phyloP scores from a whole-genome alignment of 495 filamentous ascomycete genomes.

The Neurospora sublineolata region DNA sequence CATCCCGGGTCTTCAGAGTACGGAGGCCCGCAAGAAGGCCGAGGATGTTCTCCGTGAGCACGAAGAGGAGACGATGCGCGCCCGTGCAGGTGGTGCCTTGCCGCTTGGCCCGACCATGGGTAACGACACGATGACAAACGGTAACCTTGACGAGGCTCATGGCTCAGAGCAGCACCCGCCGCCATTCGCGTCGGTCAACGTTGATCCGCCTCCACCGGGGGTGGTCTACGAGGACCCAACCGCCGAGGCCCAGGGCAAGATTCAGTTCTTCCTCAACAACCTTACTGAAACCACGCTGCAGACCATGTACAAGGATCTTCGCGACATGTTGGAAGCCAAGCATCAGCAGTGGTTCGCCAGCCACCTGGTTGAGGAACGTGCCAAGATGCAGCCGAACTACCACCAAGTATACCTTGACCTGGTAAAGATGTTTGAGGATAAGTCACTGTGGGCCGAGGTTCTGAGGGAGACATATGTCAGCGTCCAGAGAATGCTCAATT shows the following conservation, averaged over 20 bases:
- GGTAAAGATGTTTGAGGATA: constrained; percentile 69
- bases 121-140: constrained; percentile 43
- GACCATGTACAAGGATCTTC: constrained; percentile 67
- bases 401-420: constrained; percentile 86
- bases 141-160: constrained; percentile 48
- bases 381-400: constrained; percentile 92
- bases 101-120: constrained; percentile 6
- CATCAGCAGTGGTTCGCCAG: constrained; percentile 93
- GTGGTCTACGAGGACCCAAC: constrained; percentile 66
- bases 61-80: constrained; percentile 35
- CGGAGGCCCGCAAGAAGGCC: constrained; percentile 70
- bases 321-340: constrained; percentile 60
- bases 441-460: constrained; percentile 72
- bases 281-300: constrained; percentile 80
- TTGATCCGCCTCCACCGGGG: constrained; percentile 51
- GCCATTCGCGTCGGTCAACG: constrained; percentile 64
- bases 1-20: constrained; percentile 69
- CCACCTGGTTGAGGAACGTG: constrained; percentile 91
- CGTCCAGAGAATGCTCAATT: constrained; percentile 74
- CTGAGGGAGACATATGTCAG: constrained; percentile 87
- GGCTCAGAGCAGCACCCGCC: constrained; percentile 38
- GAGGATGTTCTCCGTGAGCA: constrained; percentile 66
- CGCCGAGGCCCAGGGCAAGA: constrained; percentile 78
- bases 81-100: constrained; percentile 26
- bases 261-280: constrained; percentile 94